Evolutionary conservation across 31 red algal genomes (phyloP).

Genomic region (Asparagopsis taxiformis): DNA sequence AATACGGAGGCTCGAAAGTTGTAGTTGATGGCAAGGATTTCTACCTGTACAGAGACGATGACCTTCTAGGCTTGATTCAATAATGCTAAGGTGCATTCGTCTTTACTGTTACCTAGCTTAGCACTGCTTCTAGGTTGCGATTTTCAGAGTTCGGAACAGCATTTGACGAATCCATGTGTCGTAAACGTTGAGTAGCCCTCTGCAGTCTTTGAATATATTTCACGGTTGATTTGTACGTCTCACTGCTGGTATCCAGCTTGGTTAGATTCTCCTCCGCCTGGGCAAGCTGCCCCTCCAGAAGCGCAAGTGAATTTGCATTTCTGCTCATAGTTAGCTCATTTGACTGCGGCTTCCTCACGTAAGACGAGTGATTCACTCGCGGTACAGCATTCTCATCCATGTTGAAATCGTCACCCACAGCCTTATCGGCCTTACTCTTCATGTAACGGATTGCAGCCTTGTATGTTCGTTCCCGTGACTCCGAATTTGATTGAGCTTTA

Average conservation of each 20-base stretch:
- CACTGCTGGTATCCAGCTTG: neutral
- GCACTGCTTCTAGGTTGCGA: neutral
- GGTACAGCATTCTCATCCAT: conserved; percentile 54
- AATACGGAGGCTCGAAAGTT: conserved; percentile 90
- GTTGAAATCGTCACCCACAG: conserved; percentile 23
- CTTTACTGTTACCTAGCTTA: neutral
- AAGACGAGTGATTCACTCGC: neutral
- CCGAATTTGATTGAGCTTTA: conserved; percentile 29
- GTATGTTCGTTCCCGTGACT: conserved; percentile 64
- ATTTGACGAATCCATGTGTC: neutral
- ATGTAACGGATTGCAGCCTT: conserved; percentile 72
- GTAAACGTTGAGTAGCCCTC: conserved; percentile 16
- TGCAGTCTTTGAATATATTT: conserved; percentile 16
- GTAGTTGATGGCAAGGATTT: conserved; percentile 91
- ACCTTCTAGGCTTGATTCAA: conserved; percentile 74
- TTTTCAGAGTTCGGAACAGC: neutral
- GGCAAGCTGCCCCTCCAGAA: conserved; percentile 13
- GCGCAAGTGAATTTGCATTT: neutral
- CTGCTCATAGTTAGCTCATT: neutral
- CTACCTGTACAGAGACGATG: conserved; percentile 93
- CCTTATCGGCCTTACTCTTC: conserved; percentile 64
- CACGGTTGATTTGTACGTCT: neutral
- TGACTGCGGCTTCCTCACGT: neutral
- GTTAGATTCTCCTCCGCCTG: conserved; percentile 4
- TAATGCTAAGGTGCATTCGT: conserved; percentile 2